Conservation (phyloP, 352 stramenopile species). For the Phytopythium litorale region DNA sequence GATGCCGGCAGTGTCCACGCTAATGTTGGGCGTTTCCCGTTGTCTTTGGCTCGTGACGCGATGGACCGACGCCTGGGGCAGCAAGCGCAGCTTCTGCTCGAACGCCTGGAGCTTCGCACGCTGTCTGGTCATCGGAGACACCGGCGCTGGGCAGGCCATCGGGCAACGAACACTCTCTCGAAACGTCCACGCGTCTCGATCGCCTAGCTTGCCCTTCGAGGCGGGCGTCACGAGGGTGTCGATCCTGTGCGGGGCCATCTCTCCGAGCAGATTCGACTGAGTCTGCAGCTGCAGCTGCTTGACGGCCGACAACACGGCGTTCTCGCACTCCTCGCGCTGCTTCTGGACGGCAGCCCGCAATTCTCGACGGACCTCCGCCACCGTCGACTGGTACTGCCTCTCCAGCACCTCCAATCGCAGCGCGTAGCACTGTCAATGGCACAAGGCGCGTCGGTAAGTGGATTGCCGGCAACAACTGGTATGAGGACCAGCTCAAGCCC, state of each 20-base stretch:
- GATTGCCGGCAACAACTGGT: too few relatives aligned
- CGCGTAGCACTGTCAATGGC: conserved; percentile 30
- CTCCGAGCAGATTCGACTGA: conserved; percentile 20
- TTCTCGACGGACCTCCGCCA: conserved; percentile 48
- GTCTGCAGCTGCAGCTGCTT: conserved; percentile 48
- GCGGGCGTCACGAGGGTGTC: not conserved
- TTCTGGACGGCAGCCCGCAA: conserved; percentile 45
- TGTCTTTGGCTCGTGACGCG: conserved; percentile 27
- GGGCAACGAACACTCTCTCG: conserved; percentile 7
- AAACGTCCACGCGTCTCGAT: conserved; percentile 6
- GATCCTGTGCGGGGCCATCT: not conserved
- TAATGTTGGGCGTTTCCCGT: not conserved
- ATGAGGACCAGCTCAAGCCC: not conserved
- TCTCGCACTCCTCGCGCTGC: conserved; percentile 33
- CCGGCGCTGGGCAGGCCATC: conserved; percentile 4
- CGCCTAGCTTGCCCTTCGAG: not conserved
- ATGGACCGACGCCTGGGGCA: conserved; percentile 43
- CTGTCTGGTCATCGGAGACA: conserved; percentile 47
- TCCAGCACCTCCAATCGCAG: conserved; percentile 59
- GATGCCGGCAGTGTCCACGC: too few relatives aligned
- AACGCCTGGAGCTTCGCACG: conserved; percentile 49
- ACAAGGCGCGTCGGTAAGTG: not conserved
- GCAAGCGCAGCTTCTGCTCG: conserved; percentile 47
- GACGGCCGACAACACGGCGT: conserved; percentile 29
- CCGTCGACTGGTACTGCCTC: conserved; percentile 54